Evolutionary conservation across 345 rosid genomes (phyloP).

Genomic region (Salix suchowensis): DNA sequence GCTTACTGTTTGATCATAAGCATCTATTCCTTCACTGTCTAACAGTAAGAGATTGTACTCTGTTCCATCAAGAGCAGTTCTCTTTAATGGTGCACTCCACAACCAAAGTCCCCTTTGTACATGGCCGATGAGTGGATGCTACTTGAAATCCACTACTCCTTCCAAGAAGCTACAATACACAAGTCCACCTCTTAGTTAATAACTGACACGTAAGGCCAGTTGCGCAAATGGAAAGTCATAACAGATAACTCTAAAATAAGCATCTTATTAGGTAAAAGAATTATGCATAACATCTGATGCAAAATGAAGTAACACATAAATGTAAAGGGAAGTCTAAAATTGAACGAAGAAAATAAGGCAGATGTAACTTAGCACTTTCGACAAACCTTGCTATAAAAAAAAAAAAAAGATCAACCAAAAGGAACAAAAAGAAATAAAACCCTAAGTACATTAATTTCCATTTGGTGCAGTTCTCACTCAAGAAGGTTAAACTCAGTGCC

Average conservation of each 20-base stretch:
- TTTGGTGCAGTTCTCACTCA: not conserved
- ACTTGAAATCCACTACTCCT: conserved; percentile 98
- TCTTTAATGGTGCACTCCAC: conserved; percentile 93
- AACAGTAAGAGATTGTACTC: conserved; percentile 83
- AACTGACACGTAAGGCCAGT: not conserved
- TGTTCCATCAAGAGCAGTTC: conserved; percentile 89
- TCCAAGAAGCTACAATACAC: conserved; percentile 74
- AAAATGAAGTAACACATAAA: not conserved
- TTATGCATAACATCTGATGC: not conserved
- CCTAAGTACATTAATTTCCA: not conserved
- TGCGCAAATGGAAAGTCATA: not conserved
- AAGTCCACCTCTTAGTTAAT: not conserved
- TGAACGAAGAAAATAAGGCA: not conserved
- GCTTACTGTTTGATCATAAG: conserved; percentile 93
- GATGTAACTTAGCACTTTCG: not conserved
- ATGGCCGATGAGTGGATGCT: conserved; percentile 91
- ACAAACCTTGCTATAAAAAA: not conserved
- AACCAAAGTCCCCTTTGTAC: conserved; percentile 99
- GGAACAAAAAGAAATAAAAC: not conserved
- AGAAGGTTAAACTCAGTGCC: not conserved
- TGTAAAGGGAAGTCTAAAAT: not conserved
- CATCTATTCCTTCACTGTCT: conserved; percentile 97
- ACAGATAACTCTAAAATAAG: not conserved
- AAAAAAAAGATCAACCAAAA: not conserved
- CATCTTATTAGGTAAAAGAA: not conserved